These are phyloP conservation scores for Solanum hybrid DNA, from an alignment of 305 asterid genomes.

Conservation along the genomic window DNA sequence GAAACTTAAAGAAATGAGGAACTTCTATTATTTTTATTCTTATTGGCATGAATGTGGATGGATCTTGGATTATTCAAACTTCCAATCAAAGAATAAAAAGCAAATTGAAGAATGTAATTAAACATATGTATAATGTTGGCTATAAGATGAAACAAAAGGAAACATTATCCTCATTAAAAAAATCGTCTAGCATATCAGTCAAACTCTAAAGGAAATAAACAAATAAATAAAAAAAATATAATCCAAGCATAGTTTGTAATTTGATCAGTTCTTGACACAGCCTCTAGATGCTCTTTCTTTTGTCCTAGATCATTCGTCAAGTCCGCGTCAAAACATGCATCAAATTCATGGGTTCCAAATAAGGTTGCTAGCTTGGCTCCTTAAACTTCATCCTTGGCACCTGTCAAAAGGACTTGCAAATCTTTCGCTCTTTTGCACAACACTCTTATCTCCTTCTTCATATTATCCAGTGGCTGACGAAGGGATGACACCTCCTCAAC, in stretches of 20 bases:
- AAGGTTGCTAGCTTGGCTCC: background rate
- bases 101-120: too few relatives aligned
- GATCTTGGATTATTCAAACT: background rate
- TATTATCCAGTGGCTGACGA: background rate
- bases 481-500: background rate
- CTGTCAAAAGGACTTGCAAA: background rate
- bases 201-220: too few relatives aligned
- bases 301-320: too few relatives aligned
- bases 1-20: too few relatives aligned
- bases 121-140: too few relatives aligned
- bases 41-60: background rate
- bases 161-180: too few relatives aligned
- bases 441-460: background rate
- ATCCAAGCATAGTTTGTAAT: background rate
- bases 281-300: background rate
- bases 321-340: background rate
- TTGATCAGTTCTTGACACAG: too few relatives aligned
- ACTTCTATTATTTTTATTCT: too few relatives aligned
- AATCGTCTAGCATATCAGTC: too few relatives aligned
- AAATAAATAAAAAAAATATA: too few relatives aligned
- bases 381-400: background rate
- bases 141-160: too few relatives aligned
- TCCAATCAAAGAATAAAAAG: too few relatives aligned
- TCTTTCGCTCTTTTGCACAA: background rate
- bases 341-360: background rate